Evolutionary conservation across 2,329 filamentous ascomycete species (phyloP).

Genomic region (Ophiostoma novo-ulmi): DNA sequence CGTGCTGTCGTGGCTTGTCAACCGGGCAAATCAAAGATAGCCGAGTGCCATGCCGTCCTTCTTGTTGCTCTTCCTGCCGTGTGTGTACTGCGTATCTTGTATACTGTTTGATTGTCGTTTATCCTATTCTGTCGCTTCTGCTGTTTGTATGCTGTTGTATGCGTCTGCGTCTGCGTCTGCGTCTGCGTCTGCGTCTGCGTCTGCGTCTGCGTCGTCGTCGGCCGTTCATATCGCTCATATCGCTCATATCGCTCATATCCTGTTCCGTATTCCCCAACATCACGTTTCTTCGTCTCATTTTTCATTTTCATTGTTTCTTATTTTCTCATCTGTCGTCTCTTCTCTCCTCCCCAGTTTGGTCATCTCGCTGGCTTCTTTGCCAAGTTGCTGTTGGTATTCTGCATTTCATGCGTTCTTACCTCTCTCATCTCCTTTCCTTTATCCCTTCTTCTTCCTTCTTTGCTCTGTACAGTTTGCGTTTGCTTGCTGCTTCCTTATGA

Average conservation of each 20-base stretch:
- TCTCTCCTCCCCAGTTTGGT: not conserved
- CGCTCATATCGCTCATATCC: not conserved
- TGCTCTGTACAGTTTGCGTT: not conserved
- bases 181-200: not conserved
- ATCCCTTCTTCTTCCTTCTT: not conserved
- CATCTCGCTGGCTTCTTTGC: not conserved
- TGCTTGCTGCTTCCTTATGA: slow-evolving; percentile 20
- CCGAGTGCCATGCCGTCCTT: not conserved
- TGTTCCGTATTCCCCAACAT: slow-evolving; percentile 3
- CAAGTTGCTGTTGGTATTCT: not conserved
- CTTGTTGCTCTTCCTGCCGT: not conserved
- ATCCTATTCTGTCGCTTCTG: not conserved
- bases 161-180: not conserved
- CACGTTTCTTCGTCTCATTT: slow-evolving; percentile 8
- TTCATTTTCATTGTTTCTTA: not conserved
- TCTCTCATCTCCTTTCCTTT: not conserved
- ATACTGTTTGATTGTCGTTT: not conserved
- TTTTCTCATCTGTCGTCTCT: not conserved
- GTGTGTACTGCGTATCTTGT: not conserved
- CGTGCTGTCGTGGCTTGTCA: slow-evolving; percentile 93
- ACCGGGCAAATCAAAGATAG: slow-evolving; percentile 68
- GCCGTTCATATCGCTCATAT: not conserved
- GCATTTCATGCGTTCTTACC: not conserved
- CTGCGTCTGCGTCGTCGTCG: not conserved
- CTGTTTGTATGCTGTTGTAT: not conserved